Conservation (phyloP, 2,329 filamentous ascomycete species). For the Colletotrichum siamense region DNA sequence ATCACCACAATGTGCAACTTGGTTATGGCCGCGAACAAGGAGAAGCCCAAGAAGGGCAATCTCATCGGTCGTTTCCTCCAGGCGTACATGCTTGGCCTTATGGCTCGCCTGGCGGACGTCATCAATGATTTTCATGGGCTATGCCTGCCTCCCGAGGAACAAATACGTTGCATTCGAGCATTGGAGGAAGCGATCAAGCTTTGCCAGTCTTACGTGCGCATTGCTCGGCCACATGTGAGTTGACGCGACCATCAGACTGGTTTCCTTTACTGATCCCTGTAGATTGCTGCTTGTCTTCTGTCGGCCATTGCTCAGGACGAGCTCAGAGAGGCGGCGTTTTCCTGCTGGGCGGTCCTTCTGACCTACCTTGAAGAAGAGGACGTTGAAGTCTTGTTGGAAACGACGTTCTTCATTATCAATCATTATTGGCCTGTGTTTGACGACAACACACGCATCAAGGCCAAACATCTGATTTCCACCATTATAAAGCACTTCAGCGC, state of each 20-base stretch:
- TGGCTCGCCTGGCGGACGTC: constrained; percentile 79
- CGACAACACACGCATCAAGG: constrained; percentile 61
- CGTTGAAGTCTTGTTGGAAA: constrained; percentile 80
- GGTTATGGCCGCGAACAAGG: constrained; percentile 43
- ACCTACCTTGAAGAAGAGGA: constrained; percentile 78
- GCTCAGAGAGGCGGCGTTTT: constrained; percentile 80
- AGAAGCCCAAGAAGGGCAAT: constrained; percentile 57
- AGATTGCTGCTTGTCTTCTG: constrained; percentile 92
- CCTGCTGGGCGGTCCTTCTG: constrained; percentile 84
- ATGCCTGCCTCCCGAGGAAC: constrained; percentile 67
- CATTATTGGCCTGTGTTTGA: constrained; percentile 79
- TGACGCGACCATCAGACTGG: constrained; percentile 1
- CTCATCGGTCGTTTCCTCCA: constrained; percentile 79
- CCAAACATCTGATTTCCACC: constrained; percentile 66
- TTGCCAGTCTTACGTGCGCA: constrained; percentile 74
- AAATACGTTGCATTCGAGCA: constrained; percentile 78
- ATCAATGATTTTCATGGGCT: constrained; percentile 71
- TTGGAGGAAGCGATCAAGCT: constrained; percentile 88
- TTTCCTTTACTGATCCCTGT: constrained; percentile 26
- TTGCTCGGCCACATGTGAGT: constrained; percentile 83
- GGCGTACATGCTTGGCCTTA: constrained; percentile 83
- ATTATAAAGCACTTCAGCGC: constrained; percentile 68
- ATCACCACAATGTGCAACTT: constrained; percentile 51
- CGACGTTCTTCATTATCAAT: constrained; percentile 86
- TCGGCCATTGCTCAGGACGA: constrained; percentile 78